Evolutionary conservation across 352 stramenopile species (phyloP).

Genomic region (Phytophthora sansomeana): DNA sequence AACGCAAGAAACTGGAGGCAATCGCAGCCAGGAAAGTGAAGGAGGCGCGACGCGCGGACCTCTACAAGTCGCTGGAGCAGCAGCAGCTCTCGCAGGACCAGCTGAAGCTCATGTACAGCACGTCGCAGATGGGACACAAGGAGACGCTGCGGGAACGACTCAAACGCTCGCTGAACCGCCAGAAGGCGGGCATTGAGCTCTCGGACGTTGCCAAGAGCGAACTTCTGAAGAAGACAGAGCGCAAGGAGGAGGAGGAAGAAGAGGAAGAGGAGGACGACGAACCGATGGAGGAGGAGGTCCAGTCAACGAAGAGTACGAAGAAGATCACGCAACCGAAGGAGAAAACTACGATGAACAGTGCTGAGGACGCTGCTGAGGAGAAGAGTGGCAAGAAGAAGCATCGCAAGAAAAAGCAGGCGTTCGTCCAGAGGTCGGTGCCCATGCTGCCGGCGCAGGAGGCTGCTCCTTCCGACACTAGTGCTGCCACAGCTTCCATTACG

Average conservation of each 20-base stretch:
- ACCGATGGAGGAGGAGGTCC: constrained; percentile 20
- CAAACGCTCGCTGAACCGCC: constrained; percentile 78
- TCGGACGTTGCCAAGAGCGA: constrained; percentile 58
- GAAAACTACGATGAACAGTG: constrained; percentile 1
- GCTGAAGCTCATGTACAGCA: constrained; percentile 80
- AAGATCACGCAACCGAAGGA: constrained; percentile 25
- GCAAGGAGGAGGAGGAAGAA: constrained; percentile 20
- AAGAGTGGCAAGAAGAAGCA: constrained; percentile 41
- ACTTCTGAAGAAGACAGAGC: constrained; percentile 58
- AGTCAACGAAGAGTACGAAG: constrained; percentile 28
- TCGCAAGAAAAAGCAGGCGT: constrained; percentile 39
- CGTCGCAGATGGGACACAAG: constrained; percentile 81
- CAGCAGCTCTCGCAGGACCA: constrained; percentile 69
- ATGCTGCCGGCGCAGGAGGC: constrained; percentile 26
- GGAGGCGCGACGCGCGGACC: constrained; percentile 69
- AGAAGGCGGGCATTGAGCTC: constrained; percentile 78
- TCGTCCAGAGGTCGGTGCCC: constrained; percentile 34
- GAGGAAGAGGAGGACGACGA: constrained; percentile 32
- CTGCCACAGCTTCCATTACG: constrained; percentile 11
- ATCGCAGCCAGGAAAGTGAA: constrained; percentile 82
- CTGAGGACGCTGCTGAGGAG: constrained; percentile 1
- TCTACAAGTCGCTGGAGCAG: constrained; percentile 83
- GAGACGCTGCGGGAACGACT: constrained; percentile 82
- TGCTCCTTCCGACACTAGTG: not conserved
- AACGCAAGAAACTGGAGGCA: constrained; percentile 84